Conservation (phyloP, 2,329 filamentous ascomycete genomes). For the Paramyrothecium sp. region DNA sequence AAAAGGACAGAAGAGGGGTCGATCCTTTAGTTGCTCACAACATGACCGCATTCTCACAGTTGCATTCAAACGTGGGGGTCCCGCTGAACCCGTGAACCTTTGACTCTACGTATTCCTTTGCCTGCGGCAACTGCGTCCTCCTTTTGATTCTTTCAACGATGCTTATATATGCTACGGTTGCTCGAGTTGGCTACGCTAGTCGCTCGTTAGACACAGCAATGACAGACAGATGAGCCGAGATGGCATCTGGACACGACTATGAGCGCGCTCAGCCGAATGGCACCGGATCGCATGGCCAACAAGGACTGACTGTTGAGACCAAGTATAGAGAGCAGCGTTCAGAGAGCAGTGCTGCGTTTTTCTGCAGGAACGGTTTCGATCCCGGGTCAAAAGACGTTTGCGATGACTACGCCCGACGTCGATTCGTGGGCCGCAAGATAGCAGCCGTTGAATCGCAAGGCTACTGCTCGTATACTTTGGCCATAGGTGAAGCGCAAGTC, state of each 20-base stretch:
- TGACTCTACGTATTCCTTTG: too few relatives aligned
- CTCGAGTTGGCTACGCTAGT: too few relatives aligned
- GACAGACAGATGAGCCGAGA: too few relatives aligned
- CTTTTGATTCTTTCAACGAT: too few relatives aligned
- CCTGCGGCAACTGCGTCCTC: too few relatives aligned
- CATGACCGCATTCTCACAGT: not conserved
- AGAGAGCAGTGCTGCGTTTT: conserved; percentile 10
- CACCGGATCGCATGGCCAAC: too few relatives aligned
- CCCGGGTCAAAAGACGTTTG: conserved; percentile 9
- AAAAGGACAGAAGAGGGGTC: not conserved
- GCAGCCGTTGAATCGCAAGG: conserved; percentile 39
- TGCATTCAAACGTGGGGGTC: not conserved
- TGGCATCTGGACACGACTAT: too few relatives aligned
- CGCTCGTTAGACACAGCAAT: too few relatives aligned
- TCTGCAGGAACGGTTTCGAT: conserved; percentile 18
- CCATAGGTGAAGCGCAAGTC: conserved; percentile 33
- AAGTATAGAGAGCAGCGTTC: not conserved
- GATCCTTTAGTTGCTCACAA: not conserved
- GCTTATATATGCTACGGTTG: too few relatives aligned
- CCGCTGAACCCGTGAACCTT: not conserved
- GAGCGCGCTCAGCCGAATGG: too few relatives aligned
- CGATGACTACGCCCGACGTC: conserved; percentile 27
- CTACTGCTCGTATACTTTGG: conserved; percentile 51
- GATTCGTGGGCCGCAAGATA: conserved; percentile 28
- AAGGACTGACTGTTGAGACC: not conserved